Conservation (phyloP, 2,329 filamentous ascomycete species). For the Diaporthe caulivora region DNA sequence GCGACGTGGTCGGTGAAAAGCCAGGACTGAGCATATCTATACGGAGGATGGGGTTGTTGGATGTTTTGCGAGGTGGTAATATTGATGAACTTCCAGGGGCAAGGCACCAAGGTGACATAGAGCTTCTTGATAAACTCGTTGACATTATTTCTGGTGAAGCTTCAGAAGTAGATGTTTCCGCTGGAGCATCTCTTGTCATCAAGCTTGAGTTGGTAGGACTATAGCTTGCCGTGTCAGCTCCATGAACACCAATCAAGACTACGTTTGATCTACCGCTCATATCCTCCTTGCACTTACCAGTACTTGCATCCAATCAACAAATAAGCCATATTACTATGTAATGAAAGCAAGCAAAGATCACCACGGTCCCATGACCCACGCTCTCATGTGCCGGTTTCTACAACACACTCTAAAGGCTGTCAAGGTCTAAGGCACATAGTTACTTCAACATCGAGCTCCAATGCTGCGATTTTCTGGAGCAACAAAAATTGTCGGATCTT, state of each 20-base stretch:
- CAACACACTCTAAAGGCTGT: too few relatives aligned
- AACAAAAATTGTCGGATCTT: too few relatives aligned
- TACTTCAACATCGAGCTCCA: neutral
- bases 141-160: neutral
- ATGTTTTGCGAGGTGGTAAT: conserved; percentile 19
- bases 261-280: neutral
- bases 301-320: too few relatives aligned
- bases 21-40: conserved; percentile 2
- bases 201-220: neutral
- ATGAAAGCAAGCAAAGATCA: neutral
- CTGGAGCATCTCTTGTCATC: neutral
- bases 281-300: too few relatives aligned
- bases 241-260: neutral
- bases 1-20: neutral
- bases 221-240: neutral
- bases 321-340: too few relatives aligned
- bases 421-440: neutral
- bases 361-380: neutral
- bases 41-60: neutral
- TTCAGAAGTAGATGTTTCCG: neutral
- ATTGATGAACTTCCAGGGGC: conserved; percentile 10
- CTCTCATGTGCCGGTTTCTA: neutral
- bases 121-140: neutral
- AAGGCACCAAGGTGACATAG: neutral
- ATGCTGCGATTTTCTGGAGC: neutral